Evolutionary conservation across 2,329 filamentous ascomycete species (phyloP).

Genomic region (Trichocomaceae sp.): DNA sequence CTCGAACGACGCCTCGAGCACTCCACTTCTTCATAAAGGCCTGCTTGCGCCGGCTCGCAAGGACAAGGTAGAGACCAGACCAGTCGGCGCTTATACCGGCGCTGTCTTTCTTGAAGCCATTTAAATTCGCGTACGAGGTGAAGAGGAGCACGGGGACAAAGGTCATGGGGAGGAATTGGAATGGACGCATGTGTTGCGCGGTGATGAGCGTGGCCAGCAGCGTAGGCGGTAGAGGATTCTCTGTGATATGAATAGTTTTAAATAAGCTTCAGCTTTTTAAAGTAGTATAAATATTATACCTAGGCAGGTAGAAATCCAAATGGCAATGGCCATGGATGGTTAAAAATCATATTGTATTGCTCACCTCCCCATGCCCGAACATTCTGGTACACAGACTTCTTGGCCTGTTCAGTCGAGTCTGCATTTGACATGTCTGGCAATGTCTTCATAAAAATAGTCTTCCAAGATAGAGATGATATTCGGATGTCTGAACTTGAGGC

Average conservation of each 20-base stretch:
- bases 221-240: slow-evolving; percentile 58
- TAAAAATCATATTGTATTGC: slow-evolving; percentile 6
- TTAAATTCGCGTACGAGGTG: slow-evolving; percentile 59
- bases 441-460: neutral
- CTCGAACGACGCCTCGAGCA: slow-evolving; percentile 39
- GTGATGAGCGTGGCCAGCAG: slow-evolving; percentile 60
- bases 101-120: slow-evolving; percentile 55
- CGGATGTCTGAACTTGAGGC: neutral
- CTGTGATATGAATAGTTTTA: slow-evolving; percentile 41
- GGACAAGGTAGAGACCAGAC: slow-evolving; percentile 58
- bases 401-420: slow-evolving; percentile 28
- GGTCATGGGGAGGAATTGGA: slow-evolving; percentile 59
- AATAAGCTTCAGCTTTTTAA: too few species aligned
- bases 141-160: slow-evolving; percentile 62
- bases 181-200: slow-evolving; percentile 60
- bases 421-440: slow-evolving; percentile 13
- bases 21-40: slow-evolving; percentile 41
- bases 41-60: slow-evolving; percentile 53
- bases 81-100: slow-evolving; percentile 59
- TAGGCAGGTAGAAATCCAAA: too few species aligned
- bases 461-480: neutral
- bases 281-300: too few species aligned
- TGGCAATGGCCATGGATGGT: neutral
- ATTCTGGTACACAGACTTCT: slow-evolving; percentile 33
- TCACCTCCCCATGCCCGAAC: slow-evolving; percentile 40